Evolutionary conservation across 495 filamentous ascomycete genomes (phyloP).

Genomic region (Venustampulla echinocandica): DNA sequence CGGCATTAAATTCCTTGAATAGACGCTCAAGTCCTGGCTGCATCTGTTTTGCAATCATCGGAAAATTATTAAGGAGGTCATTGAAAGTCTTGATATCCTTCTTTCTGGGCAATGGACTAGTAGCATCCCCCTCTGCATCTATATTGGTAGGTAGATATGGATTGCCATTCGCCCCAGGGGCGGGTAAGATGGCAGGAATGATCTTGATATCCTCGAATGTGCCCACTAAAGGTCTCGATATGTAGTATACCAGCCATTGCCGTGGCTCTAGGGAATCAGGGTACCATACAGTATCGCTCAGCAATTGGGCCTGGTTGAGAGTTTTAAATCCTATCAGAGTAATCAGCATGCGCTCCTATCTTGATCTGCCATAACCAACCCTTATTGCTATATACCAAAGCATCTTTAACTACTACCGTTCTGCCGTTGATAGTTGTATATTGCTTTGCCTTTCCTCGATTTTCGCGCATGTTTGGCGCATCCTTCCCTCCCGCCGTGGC

Average conservation of each 20-base stretch:
- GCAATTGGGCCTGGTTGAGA: conserved; percentile 79
- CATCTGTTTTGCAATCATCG: conserved; percentile 96
- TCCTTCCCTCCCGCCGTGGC: conserved; percentile 58
- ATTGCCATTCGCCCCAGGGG: conserved; percentile 22
- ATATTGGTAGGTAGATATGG: conserved; percentile 10
- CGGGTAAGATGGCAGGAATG: conserved; percentile 47
- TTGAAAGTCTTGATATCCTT: conserved; percentile 87
- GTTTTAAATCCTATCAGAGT: conserved; percentile 69
- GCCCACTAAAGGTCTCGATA: conserved; percentile 85
- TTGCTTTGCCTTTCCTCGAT: conserved; percentile 84
- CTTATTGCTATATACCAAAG: conserved; percentile 90
- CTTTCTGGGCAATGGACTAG: conserved; percentile 47
- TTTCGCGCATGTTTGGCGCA: conserved; percentile 72
- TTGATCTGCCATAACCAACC: conserved; percentile 39
- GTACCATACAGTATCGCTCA: conserved; percentile 83
- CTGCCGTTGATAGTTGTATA: conserved; percentile 87
- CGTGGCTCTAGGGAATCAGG: conserved; percentile 72
- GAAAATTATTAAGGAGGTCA: conserved; percentile 85
- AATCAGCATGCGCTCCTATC: conserved; percentile 8
- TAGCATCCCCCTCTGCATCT: conserved; percentile 22
- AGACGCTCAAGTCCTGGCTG: conserved; percentile 82
- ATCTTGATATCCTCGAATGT: conserved; percentile 67
- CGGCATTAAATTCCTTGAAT: conserved; percentile 79
- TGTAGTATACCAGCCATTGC: conserved; percentile 95
- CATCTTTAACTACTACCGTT: conserved; percentile 91